A percentile compares a stretch with the other conserved stretches of the same genome.
Evolutionary conservation across 345 rosid species (phyloP).

Genomic region (Syzygium aqueum): DNA sequence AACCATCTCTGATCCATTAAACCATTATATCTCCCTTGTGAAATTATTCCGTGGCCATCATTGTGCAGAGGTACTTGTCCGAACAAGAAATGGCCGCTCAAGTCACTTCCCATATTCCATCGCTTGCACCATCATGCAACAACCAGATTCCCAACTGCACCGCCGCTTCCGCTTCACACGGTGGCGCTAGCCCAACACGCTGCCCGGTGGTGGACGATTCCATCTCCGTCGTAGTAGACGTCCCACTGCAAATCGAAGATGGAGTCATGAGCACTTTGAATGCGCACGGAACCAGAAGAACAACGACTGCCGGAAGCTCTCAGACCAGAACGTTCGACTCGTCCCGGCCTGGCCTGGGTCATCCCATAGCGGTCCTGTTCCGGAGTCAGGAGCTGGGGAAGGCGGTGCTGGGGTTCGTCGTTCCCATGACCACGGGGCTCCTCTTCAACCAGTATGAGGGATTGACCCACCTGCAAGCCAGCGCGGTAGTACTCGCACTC

Average conservation of each 20-base stretch:
- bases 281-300: neutral
- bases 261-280: neutral
- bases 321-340: neutral
- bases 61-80: neutral
- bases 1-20: neutral
- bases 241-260: neutral
- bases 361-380: accelerated
- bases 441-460: neutral
- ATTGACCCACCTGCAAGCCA: neutral
- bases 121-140: neutral
- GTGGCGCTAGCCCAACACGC: neutral
- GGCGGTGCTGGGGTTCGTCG: neutral
- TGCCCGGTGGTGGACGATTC: neutral
- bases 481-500: neutral
- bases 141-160: neutral
- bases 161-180: neutral
- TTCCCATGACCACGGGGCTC: neutral
- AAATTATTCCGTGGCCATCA: neutral
- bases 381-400: neutral
- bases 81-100: neutral
- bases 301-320: neutral
- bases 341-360: accelerated
- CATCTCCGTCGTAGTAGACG: neutral
- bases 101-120: neutral
- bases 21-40: too few relatives aligned